Percentiles rank a stretch among this genome's conserved stretches.
Evolutionary conservation across 164 flowering plant genomes (phyloP).

Genomic region (Kalanchoe fedtschenkoi): DNA sequence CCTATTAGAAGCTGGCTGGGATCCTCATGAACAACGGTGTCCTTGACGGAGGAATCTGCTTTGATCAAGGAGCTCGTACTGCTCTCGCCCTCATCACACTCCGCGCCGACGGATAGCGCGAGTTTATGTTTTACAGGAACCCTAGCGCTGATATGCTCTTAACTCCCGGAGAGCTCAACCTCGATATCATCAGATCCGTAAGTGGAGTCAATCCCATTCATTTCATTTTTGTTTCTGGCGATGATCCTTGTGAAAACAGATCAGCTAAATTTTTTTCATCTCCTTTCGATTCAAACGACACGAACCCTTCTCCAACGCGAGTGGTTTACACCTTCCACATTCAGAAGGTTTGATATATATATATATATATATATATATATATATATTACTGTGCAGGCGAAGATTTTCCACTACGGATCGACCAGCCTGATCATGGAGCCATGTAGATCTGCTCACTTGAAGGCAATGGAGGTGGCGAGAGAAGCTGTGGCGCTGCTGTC

Average conservation of each 20-base stretch:
- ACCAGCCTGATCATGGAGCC: conserved; percentile 95
- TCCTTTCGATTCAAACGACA: too few relatives aligned
- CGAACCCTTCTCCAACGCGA: too few relatives aligned
- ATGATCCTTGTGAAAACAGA: too few relatives aligned
- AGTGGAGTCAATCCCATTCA: conserved; percentile 5
- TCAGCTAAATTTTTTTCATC: too few relatives aligned
- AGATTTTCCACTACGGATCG: conserved; percentile 86
- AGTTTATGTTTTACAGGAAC: conserved; percentile 60
- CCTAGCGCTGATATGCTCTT: conserved; percentile 62
- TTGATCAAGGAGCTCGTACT: conserved; percentile 69
- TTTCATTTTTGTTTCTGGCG: background rate
- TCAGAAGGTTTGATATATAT: too few relatives aligned
- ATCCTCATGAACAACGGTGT: conserved; percentile 66
- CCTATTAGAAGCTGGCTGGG: conserved; percentile 55
- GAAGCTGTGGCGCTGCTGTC: conserved; percentile 43
- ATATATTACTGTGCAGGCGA: conserved; percentile 37
- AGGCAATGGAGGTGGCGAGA: conserved; percentile 77
- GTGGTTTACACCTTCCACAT: too few relatives aligned
- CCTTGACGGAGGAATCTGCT: conserved; percentile 36
- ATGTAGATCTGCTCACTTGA: conserved; percentile 25
- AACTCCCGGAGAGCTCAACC: conserved; percentile 41
- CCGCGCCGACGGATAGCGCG: conserved; percentile 66
- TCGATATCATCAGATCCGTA: conserved; percentile 59
- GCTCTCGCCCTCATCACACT: conserved; percentile 81
- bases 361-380: too few relatives aligned